Percentiles rank a stretch among this genome's conserved stretches.
Conservation (phyloP, 2,329 filamentous ascomycete species). For the Pseudogymnoascus sp. region DNA sequence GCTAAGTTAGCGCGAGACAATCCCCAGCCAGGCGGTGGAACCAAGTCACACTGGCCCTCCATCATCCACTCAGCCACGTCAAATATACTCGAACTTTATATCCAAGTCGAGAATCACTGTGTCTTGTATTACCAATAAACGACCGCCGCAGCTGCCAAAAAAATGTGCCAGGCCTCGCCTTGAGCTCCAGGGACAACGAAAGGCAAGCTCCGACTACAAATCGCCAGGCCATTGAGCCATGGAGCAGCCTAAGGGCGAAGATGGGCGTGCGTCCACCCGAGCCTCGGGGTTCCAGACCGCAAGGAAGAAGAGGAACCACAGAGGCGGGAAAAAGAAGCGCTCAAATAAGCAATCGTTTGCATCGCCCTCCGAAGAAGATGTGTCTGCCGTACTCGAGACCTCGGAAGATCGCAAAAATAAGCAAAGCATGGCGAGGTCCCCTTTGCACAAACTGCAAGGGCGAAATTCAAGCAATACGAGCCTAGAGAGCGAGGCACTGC, state of each 20-base stretch:
- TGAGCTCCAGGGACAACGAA: neutral
- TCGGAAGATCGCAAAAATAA: conserved; percentile 26
- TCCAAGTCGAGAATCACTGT: neutral
- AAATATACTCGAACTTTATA: neutral
- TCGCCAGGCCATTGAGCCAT: neutral
- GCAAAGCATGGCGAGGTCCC: conserved; percentile 24
- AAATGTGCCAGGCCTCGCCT: neutral
- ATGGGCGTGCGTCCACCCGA: neutral
- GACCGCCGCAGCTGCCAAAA: neutral
- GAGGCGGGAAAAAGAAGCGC: conserved; percentile 70
- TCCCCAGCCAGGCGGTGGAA: neutral
- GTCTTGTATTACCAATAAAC: neutral
- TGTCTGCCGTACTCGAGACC: conserved; percentile 28
- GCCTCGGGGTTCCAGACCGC: neutral
- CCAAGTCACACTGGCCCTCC: neutral
- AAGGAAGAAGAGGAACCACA: conserved; percentile 62
- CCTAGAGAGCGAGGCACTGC: conserved; percentile 75
- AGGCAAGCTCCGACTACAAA: neutral
- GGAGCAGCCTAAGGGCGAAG: neutral
- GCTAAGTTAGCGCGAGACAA: neutral
- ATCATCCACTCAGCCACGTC: neutral
- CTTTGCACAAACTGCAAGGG: conserved; percentile 42
- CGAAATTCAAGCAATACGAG: conserved; percentile 72
- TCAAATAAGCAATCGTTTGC: conserved; percentile 75
- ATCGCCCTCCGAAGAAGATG: conserved; percentile 48